Evolutionary conservation across 371 early-diverging fungal species (phyloP), one percentile per base, ranked within the genome.

Genomic region (Mortierella sp.): DNA sequence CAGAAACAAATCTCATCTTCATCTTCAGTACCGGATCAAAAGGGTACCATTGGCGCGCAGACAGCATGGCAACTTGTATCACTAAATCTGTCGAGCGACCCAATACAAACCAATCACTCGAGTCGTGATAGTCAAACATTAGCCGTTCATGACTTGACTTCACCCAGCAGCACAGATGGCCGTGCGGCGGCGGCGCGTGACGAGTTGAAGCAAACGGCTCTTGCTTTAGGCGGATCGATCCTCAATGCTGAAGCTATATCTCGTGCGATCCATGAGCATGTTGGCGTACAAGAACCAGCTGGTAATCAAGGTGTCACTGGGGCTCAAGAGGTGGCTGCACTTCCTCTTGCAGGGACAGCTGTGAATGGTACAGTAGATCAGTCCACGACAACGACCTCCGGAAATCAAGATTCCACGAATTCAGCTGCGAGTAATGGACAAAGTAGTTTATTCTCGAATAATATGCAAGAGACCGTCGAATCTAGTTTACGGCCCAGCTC

Each of bases 111-210:
- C 10, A 62, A 41, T 45, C 21, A 45, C 62, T 15, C 62, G 9
- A 53, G 3, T 15, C 41, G 52, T 43, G 72, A 72, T 43, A 57
- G 21, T n/a, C 72, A 72, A 43, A 77, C 77, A 40, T 38, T 77
- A 21, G 77, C 72, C 13, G 61, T 77, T 15, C 77, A 77, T 28
- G 43, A 58, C 1, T 53, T 77, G 13, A 8, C 67, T 4, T 21
- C 70, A 9, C 33, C 61, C 8, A 21, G 13, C 15, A 19, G 11
- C 21, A 10, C 60, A 38, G 41, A 59, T 10, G 60, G 9, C n/a
- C 36, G 24, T 1, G 60, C 2, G 28, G 60, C 11, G 28, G 60
- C 11, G 10, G 22, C 9, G 22, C 22, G 28, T 6, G 55, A 55
- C 41, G 62, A 53, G 45, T 50, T 58, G 28, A 55, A 32, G 11